A percentile compares a stretch with the other conserved stretches of the same genome.
Evolutionary conservation across 148 eudicot genomes (phyloP).

Genomic region (Linanthus parryae): DNA sequence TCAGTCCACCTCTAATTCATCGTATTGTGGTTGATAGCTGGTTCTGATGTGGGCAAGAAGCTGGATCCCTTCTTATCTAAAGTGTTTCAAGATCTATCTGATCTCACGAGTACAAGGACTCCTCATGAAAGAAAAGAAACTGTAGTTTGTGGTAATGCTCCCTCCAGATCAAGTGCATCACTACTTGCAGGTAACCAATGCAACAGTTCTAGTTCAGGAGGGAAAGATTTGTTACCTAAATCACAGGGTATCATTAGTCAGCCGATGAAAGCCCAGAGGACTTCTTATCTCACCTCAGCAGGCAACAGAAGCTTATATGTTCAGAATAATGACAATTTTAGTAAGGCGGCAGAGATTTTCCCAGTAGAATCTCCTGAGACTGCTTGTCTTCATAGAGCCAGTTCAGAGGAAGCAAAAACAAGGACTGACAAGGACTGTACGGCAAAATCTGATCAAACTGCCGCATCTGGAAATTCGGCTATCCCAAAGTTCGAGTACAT

Average conservation of each 20-base stretch:
- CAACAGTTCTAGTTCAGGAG: constrained; percentile 11
- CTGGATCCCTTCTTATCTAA: constrained; percentile 1
- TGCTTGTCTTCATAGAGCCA: not conserved
- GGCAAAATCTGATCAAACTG: constrained; percentile 1
- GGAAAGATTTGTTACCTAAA: constrained; percentile 1
- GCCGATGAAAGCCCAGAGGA: not conserved
- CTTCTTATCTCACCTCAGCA: not conserved
- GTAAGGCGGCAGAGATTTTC: not conserved
- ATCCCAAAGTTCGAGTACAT: constrained; percentile 31
- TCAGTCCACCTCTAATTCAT: not conserved
- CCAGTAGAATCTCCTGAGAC: not conserved
- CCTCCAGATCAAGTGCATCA: not conserved
- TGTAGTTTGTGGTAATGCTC: not conserved
- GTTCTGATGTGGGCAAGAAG: constrained; percentile 9
- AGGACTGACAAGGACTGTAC: not conserved
- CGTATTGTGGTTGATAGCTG: constrained; percentile 11
- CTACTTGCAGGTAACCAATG: constrained; percentile 2
- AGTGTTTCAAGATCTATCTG: constrained; percentile 1
- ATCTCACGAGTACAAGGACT: constrained; percentile 8
- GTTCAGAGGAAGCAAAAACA: not conserved
- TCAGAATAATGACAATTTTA: not conserved
- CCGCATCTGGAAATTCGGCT: constrained; percentile 13
- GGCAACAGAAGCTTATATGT: not conserved
- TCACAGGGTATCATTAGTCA: not conserved
- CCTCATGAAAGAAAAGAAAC: constrained; percentile 11